These are phyloP conservation scores for Chytriomyces sp. DNA, from an alignment of 192 early-diverging fungal species.

Conservation along the genomic window DNA sequence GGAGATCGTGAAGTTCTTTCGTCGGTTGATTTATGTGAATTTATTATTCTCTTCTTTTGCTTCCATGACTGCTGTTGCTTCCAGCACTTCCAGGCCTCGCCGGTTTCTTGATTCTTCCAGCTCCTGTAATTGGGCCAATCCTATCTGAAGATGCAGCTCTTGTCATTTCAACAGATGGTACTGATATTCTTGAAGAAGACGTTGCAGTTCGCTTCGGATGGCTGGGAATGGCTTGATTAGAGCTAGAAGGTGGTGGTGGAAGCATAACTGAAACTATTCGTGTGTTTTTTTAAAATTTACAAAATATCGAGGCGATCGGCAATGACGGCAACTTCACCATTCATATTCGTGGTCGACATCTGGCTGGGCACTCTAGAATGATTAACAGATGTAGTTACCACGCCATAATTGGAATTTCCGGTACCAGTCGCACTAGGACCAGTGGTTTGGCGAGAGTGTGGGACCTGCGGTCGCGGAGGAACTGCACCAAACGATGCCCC, in stretches of 20 bases:
- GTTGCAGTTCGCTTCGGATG: not conserved
- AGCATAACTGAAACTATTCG: not conserved
- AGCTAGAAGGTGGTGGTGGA: constrained; percentile 9
- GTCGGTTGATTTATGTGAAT: not conserved
- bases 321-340: constrained; percentile 3
- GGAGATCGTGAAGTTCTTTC: not conserved
- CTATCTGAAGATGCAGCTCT: not conserved
- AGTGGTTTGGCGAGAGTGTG: constrained; percentile 12
- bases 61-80: constrained; percentile 21
- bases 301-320: not conserved
- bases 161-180: not conserved
- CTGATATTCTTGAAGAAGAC: not conserved
- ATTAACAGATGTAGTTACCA: not conserved
- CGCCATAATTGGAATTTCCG: not conserved
- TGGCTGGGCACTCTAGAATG: constrained; percentile 13
- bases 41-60: constrained; percentile 1
- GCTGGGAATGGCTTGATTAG: constrained; percentile 2
- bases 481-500: constrained; percentile 19
- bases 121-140: constrained; percentile 31
- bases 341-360: constrained; percentile 42
- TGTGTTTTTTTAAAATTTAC: not conserved
- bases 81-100: constrained; percentile 28
- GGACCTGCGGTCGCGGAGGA: not conserved
- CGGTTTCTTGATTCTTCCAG: constrained; percentile 26
- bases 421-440: not conserved